These are phyloP conservation scores for Trametes gibbosa DNA, from an alignment of 768 basidiomycete genomes.

Conservation along the genomic window DNA sequence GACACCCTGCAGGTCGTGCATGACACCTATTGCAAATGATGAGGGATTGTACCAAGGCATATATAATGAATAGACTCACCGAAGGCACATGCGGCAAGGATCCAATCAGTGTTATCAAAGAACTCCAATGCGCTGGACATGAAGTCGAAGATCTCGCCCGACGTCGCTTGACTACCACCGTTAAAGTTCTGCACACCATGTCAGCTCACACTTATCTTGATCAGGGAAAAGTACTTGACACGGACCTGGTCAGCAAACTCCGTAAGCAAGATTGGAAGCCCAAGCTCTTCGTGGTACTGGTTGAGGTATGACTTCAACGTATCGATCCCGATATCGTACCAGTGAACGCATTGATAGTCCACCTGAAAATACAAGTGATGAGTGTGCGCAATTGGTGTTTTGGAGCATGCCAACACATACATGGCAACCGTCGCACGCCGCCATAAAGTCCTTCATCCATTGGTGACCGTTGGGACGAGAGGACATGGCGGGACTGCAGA, in stretches of 20 bases:
- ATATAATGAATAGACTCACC: conserved; percentile 41
- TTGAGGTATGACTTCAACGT: conserved; percentile 53
- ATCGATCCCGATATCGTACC: conserved; percentile 53
- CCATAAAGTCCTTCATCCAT: conserved; percentile 67
- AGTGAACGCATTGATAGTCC: conserved; percentile 60
- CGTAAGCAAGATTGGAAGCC: conserved; percentile 52
- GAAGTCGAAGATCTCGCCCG: conserved; percentile 46
- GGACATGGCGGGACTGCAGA: conserved; percentile 69
- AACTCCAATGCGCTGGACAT: conserved; percentile 42
- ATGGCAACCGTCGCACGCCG: conserved; percentile 40
- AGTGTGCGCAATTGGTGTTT: not conserved
- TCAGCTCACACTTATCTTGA: not conserved
- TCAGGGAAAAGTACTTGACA: not conserved
- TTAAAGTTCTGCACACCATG: conserved; percentile 49
- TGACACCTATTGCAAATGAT: conserved; percentile 40
- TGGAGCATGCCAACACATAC: not conserved
- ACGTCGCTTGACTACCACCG: conserved; percentile 37
- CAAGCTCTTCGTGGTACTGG: conserved; percentile 44
- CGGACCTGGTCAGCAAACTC: conserved; percentile 68
- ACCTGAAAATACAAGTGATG: conserved; percentile 36
- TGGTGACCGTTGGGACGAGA: conserved; percentile 51
- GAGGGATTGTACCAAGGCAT: not conserved
- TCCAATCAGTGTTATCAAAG: conserved; percentile 42
- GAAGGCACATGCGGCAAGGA: conserved; percentile 53
- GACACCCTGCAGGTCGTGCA: conserved; percentile 56